Conservation (phyloP, 2,329 filamentous ascomycete genomes). For the Penicillium griseofulvum region DNA sequence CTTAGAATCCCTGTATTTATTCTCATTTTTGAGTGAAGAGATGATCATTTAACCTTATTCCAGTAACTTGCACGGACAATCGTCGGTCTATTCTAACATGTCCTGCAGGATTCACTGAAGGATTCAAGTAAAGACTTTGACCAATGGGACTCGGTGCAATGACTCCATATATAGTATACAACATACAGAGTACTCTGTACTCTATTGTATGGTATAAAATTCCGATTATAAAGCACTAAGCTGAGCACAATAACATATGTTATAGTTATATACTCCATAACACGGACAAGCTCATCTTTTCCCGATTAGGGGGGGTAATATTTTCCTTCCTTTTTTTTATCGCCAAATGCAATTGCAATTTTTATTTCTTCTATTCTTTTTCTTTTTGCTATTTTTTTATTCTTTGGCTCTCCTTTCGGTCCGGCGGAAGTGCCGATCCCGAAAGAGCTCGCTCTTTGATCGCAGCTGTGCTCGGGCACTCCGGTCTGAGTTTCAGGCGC, state of each 20-base stretch:
- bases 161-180: neutral
- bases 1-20: neutral
- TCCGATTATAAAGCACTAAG: neutral
- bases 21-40: neutral
- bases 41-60: neutral
- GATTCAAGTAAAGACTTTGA: neutral
- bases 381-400: neutral
- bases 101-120: neutral
- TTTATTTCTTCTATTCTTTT: neutral
- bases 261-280: neutral
- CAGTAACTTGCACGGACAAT: neutral
- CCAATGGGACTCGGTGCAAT: neutral
- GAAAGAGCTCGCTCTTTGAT: neutral
- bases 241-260: neutral
- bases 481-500: neutral
- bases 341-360: neutral
- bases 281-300: neutral
- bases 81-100: neutral
- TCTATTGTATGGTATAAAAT: neutral
- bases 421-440: neutral
- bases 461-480: neutral
- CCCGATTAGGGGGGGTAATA: neutral
- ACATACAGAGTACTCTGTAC: too few species aligned
- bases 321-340: neutral
- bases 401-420: neutral